Evolutionary conservation across 2,329 filamentous ascomycete genomes (phyloP).

Genomic region (Cordyceps farinosa): DNA sequence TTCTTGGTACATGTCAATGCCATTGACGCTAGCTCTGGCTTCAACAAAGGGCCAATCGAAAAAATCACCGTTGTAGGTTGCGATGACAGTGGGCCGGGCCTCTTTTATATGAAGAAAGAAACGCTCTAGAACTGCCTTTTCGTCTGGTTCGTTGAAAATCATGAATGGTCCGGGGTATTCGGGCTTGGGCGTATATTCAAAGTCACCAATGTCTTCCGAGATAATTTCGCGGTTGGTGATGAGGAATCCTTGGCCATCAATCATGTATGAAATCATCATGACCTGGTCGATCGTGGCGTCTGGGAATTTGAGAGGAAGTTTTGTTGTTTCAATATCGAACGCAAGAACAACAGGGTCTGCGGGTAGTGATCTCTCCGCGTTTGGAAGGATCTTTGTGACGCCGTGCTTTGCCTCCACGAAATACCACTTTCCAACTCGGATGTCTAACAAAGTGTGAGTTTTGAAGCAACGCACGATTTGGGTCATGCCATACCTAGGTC

Average conservation of each 20-base stretch:
- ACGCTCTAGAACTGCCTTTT: constrained; percentile 80
- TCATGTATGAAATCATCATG: constrained; percentile 99
- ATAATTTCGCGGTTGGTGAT: constrained; percentile 98
- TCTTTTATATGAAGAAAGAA: constrained; percentile 97
- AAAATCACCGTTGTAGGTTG: constrained; percentile 99
- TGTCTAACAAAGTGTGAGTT: constrained; percentile 55
- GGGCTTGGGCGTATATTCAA: constrained; percentile 95
- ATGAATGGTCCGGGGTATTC: constrained; percentile 95
- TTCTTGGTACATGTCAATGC: constrained; percentile 98
- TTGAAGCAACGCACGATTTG: neutral
- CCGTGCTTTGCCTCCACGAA: constrained; percentile 93
- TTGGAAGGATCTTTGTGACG: constrained; percentile 73
- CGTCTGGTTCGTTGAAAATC: constrained; percentile 97
- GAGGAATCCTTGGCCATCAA: constrained; percentile 94
- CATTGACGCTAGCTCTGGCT: constrained; percentile 83
- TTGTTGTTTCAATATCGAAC: constrained; percentile 98
- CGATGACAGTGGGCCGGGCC: constrained; percentile 90
- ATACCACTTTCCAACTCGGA: constrained; percentile 96
- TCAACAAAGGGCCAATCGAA: constrained; percentile 99
- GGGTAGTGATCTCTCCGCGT: constrained; percentile 82
- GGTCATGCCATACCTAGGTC: constrained; percentile 62
- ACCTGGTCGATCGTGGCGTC: constrained; percentile 92
- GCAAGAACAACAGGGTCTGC: constrained; percentile 97
- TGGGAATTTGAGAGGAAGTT: constrained; percentile 92
- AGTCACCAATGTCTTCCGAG: constrained; percentile 94